A percentile compares a stretch with the other conserved stretches of the same genome.
These are phyloP conservation scores for Acacia acuminata DNA, from an alignment of 306 rosid genomes.

Conservation along the genomic window DNA sequence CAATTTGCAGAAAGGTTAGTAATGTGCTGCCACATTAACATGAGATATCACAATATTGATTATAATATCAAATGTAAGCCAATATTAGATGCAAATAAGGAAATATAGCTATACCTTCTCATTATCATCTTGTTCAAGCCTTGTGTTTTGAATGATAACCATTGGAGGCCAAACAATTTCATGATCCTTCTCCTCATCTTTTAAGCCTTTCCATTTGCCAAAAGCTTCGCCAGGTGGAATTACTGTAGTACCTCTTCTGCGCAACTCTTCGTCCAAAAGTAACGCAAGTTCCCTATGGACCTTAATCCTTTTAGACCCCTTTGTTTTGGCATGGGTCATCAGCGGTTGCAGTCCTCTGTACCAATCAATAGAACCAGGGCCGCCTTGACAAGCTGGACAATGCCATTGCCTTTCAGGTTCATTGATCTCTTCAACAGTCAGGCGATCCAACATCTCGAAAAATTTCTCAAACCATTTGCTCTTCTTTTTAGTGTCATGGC, in stretches of 20 bases:
- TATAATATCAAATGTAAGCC: not conserved
- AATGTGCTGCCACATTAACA: not conserved
- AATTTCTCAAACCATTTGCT: conserved; percentile 55
- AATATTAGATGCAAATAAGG: not conserved
- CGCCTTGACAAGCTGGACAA: conserved; percentile 75
- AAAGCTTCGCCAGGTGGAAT: conserved; percentile 69
- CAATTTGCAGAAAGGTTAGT: not conserved
- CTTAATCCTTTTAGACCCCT: conserved; percentile 66
- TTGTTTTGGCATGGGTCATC: conserved; percentile 72
- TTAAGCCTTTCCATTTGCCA: conserved; percentile 76
- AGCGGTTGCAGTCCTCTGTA: conserved; percentile 79
- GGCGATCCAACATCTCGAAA: conserved; percentile 52
- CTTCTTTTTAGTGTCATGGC: conserved; percentile 59
- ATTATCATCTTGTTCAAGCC: conserved; percentile 65
- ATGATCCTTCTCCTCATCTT: conserved; percentile 60
- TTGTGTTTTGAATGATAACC: conserved; percentile 68
- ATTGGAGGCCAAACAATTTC: conserved; percentile 83
- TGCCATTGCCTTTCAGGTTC: conserved; percentile 83
- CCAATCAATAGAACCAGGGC: conserved; percentile 86
- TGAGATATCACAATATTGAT: not conserved
- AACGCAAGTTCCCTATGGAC: conserved; percentile 67
- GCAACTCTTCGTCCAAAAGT: conserved; percentile 70
- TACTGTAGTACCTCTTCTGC: conserved; percentile 58
- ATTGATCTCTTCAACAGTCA: conserved; percentile 48
- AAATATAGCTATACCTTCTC: conserved; percentile 49